phyloP scores from a whole-genome alignment of 345 rosid species.

The Eucalyptus coolabah region DNA sequence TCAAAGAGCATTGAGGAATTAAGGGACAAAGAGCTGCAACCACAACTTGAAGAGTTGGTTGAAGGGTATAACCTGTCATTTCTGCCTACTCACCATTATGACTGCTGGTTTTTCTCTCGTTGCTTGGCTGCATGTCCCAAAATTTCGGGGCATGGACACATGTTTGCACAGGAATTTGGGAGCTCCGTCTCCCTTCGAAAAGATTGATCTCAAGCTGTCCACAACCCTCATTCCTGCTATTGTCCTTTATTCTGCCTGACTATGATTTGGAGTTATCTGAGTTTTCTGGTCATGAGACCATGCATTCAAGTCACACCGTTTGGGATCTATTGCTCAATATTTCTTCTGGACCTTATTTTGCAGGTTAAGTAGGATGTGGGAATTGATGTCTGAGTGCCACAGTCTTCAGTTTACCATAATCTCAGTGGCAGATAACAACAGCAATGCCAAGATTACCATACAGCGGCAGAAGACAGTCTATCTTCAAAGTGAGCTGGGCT shows the following conservation, averaged over 20 bases:
- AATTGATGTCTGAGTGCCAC: constrained; percentile 86
- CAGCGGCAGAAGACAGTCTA: constrained; percentile 49
- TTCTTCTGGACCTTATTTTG: neutral
- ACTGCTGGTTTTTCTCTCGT: neutral
- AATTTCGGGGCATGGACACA: neutral
- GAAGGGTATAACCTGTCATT: constrained; percentile 46
- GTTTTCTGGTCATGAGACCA: neutral
- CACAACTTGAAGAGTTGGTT: constrained; percentile 92
- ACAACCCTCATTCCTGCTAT: neutral
- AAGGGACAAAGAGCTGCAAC: constrained; percentile 92
- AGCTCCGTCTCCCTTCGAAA: neutral
- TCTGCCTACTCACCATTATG: neutral
- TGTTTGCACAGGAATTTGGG: neutral
- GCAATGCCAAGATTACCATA: constrained; percentile 29
- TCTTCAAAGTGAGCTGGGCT: constrained; percentile 56
- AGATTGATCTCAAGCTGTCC: neutral
- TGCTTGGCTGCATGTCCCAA: neutral
- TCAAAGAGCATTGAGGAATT: constrained; percentile 86
- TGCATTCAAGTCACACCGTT: neutral
- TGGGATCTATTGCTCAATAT: neutral
- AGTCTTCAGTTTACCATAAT: constrained; percentile 55
- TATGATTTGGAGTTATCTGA: neutral
- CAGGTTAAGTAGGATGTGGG: constrained; percentile 98
- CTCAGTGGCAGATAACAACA: constrained; percentile 27
- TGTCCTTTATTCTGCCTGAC: neutral